Evolutionary conservation across 2,329 filamentous ascomycete genomes (phyloP), one percentile per base, ranked within the genome.

Genomic region (Gyromitra esculenta): DNA sequence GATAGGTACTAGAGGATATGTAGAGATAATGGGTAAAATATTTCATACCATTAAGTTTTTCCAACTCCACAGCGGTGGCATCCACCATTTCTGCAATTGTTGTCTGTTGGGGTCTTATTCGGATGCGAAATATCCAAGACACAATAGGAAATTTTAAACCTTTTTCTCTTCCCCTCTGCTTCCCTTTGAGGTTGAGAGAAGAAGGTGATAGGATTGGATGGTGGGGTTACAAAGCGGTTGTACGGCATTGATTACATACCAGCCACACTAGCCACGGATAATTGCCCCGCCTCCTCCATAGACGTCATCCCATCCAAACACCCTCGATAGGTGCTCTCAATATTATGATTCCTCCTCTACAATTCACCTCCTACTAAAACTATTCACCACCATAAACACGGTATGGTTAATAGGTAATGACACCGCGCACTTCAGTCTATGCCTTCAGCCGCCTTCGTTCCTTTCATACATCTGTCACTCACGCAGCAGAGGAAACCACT

Each of bases 381-480:
- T 31, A 31, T 6, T 9, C 66, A 37, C 66, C 56, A 4, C 4
- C 15, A 31, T 41, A 37, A 48, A 15, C n/a, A 25, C 52, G 54
- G 75, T 45, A 71, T 77, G 72, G 35, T 37, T 48, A 31, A 57
- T 64, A 72, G 72, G 65, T 71, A 66, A 77, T 77, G 75, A 72
- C 41, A 64, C 48, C 54, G 41, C 75, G 66, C 60, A 52, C 39
- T 18, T 52, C 35, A 73, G 39, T 48, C 56, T 35, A 65, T 48
- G 9, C 15, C 21, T 43, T 59, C 50, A 31, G 43, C 43, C 37
- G 39, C 45, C 66, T 13, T 43, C 50, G 50, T 72, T 50, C 15
- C 25, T 87, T 89, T 80, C 87, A 88, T 82, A 84, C 84, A 75
- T 85, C 85, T 18, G 69, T 83, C 11, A 75, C 77, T 67, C 81